phyloP scores from a whole-genome alignment of 2,329 filamentous ascomycete species.

The Diplodia mutila region DNA sequence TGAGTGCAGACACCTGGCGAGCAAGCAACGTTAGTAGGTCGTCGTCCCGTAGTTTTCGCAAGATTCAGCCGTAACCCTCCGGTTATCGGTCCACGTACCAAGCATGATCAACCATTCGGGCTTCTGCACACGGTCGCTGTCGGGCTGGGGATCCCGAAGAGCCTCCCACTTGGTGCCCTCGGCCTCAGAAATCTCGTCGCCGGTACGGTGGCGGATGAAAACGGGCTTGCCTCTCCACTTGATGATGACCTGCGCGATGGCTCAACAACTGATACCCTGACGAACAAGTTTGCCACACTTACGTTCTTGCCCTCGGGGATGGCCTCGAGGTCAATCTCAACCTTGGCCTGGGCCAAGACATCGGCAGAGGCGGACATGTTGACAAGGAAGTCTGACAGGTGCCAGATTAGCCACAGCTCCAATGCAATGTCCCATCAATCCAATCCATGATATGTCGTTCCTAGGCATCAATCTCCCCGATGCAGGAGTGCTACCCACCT shows the following conservation, averaged over 20 bases:
- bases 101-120: constrained; percentile 99
- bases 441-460: constrained; percentile 4
- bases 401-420: constrained; percentile 22
- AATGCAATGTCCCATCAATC: constrained; percentile 10
- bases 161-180: constrained; percentile 81
- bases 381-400: constrained; percentile 85
- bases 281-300: constrained; percentile 46
- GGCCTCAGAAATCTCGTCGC: constrained; percentile 90
- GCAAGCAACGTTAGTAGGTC: constrained; percentile 31
- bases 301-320: constrained; percentile 99
- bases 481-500: constrained; percentile 63
- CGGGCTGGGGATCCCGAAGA: constrained; percentile 88
- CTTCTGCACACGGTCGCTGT: constrained; percentile 94
- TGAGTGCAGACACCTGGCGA: constrained; percentile 91
- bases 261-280: constrained; percentile 29
- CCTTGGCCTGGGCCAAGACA: constrained; percentile 98
- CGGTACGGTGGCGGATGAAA: constrained; percentile 98
- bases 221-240: constrained; percentile 99
- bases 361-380: constrained; percentile 99
- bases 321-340: constrained; percentile 88
- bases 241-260: constrained; percentile 77
- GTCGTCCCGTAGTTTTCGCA: background rate
- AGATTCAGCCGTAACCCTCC: background rate
- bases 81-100: constrained; percentile 60
- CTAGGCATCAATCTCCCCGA: constrained; percentile 25